Evolutionary conservation across 2,329 filamentous ascomycete species (phyloP).

Genomic region (Fusarium longipes): DNA sequence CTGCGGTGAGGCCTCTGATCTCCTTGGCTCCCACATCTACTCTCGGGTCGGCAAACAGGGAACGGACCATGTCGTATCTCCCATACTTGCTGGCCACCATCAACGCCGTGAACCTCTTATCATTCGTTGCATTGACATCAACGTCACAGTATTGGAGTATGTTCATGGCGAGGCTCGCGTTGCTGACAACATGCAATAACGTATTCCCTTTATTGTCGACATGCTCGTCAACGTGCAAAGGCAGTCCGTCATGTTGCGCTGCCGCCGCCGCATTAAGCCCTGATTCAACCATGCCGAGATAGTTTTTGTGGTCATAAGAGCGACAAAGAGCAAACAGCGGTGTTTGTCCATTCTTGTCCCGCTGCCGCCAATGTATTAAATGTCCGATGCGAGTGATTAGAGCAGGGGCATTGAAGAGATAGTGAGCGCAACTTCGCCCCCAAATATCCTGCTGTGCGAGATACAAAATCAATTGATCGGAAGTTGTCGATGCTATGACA

Average conservation of each 20-base stretch:
- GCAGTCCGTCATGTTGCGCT: conserved; percentile 79
- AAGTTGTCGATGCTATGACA: conserved; percentile 67
- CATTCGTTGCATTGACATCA: conserved; percentile 96
- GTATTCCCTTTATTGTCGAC: conserved; percentile 94
- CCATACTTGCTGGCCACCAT: conserved; percentile 99
- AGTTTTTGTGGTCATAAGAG: conserved; percentile 92
- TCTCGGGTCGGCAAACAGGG: conserved; percentile 86
- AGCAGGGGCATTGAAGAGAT: conserved; percentile 89
- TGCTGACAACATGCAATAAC: conserved; percentile 93
- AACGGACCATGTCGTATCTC: conserved; percentile 89
- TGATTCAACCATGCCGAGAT: conserved; percentile 86
- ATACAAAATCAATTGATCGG: conserved; percentile 72
- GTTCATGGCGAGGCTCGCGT: conserved; percentile 77
- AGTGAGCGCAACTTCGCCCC: conserved; percentile 93
- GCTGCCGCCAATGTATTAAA: conserved; percentile 86
- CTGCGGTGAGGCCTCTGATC: conserved; percentile 87
- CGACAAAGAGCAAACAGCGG: conserved; percentile 94
- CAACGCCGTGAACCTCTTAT: conserved; percentile 92
- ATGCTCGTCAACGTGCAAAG: conserved; percentile 92
- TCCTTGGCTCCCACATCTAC: conserved; percentile 89
- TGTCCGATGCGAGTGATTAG: conserved; percentile 82
- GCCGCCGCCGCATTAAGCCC: conserved; percentile 79
- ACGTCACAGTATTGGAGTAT: conserved; percentile 88
- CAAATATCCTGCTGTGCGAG: conserved; percentile 81
- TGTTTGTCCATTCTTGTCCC: conserved; percentile 97